phyloP scores from a whole-genome alignment of 192 early-diverging fungal species.

The Diversispora epigaea region DNA sequence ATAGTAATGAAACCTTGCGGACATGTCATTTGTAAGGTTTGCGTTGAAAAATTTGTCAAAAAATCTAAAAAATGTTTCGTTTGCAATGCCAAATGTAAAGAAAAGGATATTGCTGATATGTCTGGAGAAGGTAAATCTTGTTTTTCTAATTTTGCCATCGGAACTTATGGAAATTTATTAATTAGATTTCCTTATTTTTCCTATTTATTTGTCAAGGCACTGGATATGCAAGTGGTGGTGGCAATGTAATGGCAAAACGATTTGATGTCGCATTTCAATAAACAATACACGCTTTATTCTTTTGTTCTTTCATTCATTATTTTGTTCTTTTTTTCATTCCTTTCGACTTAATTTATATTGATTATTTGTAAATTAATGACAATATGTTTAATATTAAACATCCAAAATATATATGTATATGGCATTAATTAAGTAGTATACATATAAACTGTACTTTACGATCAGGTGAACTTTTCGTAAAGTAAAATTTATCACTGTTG shows the following conservation, averaged over 20 bases:
- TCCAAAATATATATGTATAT: too few species aligned
- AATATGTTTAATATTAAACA: too few species aligned
- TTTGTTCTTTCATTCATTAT: too few species aligned
- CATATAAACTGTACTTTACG: too few species aligned
- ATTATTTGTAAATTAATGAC: too few species aligned
- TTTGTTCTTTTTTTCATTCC: too few species aligned
- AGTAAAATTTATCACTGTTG: too few species aligned
- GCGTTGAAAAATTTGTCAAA: constrained; percentile 66
- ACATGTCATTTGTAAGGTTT: constrained; percentile 70
- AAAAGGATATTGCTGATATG: constrained; percentile 68
- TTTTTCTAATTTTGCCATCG: neutral
- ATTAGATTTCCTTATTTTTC: neutral
- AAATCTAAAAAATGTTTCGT: constrained; percentile 68
- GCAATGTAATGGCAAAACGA: constrained; percentile 60
- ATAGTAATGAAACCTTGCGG: constrained; percentile 66
- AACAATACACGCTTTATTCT: neutral
- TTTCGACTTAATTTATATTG: too few species aligned
- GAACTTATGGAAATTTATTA: too few species aligned
- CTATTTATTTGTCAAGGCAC: constrained; percentile 49
- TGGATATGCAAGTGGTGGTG: constrained; percentile 63
- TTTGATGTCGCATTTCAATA: constrained; percentile 72
- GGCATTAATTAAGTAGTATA: too few species aligned
- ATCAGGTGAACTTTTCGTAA: too few species aligned
- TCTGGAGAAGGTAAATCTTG: constrained; percentile 58
- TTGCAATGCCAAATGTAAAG: constrained; percentile 65